phyloP scores from a whole-genome alignment of 176 grass and related monocot genomes.

The Rhynchospora tenuis region DNA sequence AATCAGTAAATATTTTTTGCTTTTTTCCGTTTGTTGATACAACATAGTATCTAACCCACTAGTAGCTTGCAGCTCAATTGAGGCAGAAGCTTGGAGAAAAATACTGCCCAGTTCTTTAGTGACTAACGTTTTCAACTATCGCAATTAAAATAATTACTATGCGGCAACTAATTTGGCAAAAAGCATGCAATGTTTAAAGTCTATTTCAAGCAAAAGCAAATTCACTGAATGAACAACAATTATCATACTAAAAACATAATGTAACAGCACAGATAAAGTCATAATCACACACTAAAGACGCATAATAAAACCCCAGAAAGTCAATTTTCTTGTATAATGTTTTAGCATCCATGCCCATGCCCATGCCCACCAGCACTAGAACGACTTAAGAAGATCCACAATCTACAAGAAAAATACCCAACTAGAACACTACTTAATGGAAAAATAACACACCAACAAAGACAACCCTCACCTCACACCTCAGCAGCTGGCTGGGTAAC shows the following conservation, averaged over 20 bases:
- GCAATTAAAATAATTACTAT: not conserved
- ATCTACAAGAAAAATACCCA: not conserved
- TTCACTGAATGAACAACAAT: not conserved
- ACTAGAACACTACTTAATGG: constrained; percentile 6
- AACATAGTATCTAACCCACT: too few species aligned
- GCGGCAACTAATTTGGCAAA: not conserved
- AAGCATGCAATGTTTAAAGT: not conserved
- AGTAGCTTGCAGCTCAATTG: not conserved
- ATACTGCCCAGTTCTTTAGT: not conserved
- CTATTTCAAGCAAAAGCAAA: not conserved
- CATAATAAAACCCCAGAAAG: not conserved
- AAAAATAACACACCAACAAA: not conserved
- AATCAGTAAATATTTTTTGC: too few species aligned
- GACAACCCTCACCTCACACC: not conserved
- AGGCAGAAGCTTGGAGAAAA: not conserved
- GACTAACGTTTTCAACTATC: not conserved
- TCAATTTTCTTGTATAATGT: not conserved
- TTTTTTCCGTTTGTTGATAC: too few species aligned
- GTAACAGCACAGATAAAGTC: not conserved
- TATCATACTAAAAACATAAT: not conserved
- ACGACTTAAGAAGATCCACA: not conserved
- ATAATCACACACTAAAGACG: not conserved
- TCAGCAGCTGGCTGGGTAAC: constrained; percentile 45
- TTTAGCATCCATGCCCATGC: not conserved
- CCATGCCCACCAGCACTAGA: not conserved